phyloP scores from a whole-genome alignment of 2,329 filamentous ascomycete genomes.

The Fragosphaeria purpurea region DNA sequence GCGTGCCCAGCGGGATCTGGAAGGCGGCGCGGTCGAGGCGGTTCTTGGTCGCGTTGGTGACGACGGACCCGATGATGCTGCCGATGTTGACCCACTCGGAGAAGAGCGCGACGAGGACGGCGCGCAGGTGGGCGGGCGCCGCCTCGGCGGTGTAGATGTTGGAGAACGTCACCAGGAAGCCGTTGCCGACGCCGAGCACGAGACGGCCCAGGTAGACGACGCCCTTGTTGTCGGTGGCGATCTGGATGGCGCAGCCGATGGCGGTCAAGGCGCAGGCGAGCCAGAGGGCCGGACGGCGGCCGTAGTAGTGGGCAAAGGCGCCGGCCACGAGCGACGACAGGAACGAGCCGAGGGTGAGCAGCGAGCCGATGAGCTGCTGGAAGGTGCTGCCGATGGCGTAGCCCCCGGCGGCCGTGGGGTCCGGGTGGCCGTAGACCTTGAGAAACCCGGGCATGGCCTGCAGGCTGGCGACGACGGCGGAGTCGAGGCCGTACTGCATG shows the following conservation, averaged over 20 bases:
- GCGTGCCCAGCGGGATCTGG: slow-evolving; percentile 13
- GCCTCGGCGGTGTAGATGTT: slow-evolving; percentile 39
- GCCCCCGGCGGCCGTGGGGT: slow-evolving; percentile 23
- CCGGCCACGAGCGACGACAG: slow-evolving; percentile 37
- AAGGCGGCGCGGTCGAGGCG: slow-evolving; percentile 10
- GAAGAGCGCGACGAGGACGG: slow-evolving; percentile 13
- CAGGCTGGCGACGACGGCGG: slow-evolving; percentile 32
- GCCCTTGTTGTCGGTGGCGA: slow-evolving; percentile 27
- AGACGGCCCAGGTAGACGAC: slow-evolving; percentile 36
- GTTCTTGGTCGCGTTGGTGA: slow-evolving; percentile 9
- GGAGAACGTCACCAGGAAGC: slow-evolving; percentile 34
- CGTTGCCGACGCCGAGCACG: slow-evolving; percentile 32
- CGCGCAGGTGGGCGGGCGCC: slow-evolving; percentile 29
- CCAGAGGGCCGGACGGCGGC: slow-evolving; percentile 36
- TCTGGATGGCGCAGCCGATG: slow-evolving; percentile 33
- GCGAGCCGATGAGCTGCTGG: slow-evolving; percentile 42
- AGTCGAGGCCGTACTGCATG: slow-evolving; percentile 43
- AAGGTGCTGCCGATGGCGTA: slow-evolving; percentile 37
- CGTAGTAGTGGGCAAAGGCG: slow-evolving; percentile 35
- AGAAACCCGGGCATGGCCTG: slow-evolving; percentile 43
- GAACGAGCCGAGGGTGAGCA: slow-evolving; percentile 41
- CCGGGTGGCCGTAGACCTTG: slow-evolving; percentile 37
- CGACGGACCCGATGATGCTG: slow-evolving; percentile 10
- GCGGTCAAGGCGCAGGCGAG: slow-evolving; percentile 34
- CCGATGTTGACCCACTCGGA: slow-evolving; percentile 15